phyloP scores from a whole-genome alignment of 495 filamentous ascomycete genomes.

The Penicillium ochrochloron region DNA sequence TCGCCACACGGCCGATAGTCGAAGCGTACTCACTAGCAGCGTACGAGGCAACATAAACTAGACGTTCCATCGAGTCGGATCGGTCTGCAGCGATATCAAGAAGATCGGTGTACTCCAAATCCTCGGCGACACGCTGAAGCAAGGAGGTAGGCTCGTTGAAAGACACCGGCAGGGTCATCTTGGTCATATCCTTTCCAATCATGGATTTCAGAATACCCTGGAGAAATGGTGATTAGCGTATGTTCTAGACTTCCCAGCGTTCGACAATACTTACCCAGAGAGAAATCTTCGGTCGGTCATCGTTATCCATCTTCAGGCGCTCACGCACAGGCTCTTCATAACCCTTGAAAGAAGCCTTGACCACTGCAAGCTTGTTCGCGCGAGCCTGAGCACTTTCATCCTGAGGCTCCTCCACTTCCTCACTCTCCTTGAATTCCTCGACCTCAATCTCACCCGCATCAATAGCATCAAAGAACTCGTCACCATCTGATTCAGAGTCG shows the following conservation, averaged over 20 bases:
- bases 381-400: conserved; percentile 52
- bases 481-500: conserved; percentile 81
- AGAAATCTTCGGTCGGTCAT: conserved; percentile 90
- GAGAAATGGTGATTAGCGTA: conserved; percentile 24
- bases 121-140: conserved; percentile 93
- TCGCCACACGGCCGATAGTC: conserved; percentile 93
- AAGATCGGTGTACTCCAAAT: conserved; percentile 96
- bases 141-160: conserved; percentile 99
- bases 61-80: conserved; percentile 82
- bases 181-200: conserved; percentile 99
- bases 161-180: conserved; percentile 97
- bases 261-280: conserved; percentile 75
- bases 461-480: conserved; percentile 97
- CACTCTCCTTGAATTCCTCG: conserved; percentile 56
- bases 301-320: conserved; percentile 85
- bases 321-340: conserved; percentile 86
- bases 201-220: conserved; percentile 97
- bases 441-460: conserved; percentile 91
- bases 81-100: conserved; percentile 88
- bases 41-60: conserved; percentile 96
- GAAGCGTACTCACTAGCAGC: conserved; percentile 96
- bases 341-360: conserved; percentile 79
- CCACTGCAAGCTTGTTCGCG: conserved; percentile 57
- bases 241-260: background rate
- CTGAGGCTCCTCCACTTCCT: conserved; percentile 48